Base-by-base conservation (phyloP, 2,329 filamentous ascomycete genomes). In the Epicoccum nigrum region DNA sequence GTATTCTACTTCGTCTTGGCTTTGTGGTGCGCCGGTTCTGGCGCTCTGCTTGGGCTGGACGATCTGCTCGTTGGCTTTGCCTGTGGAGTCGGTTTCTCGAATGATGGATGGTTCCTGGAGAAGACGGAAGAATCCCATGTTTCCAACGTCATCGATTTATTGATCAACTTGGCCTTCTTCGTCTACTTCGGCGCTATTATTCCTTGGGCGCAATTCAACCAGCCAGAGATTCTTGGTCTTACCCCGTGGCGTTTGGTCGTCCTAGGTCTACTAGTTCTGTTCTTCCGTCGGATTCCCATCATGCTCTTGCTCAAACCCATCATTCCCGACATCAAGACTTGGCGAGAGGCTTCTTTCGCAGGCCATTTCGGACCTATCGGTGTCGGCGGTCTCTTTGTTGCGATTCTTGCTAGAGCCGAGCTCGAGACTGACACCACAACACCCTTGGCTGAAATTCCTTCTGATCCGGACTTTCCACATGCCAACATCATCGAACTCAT, bases 111-210 rank as follows among this genome's bases (percentile, higher is more conserved):
- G 94, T 99, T 99, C 67, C 89, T 90, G 13, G 90, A 97, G 69
- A 97, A 97, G 80, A 99, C 94, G 0, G 94, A 99, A 71, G 94
- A 99, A 74, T 93, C 94, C 0, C 94, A 97, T 72, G 94, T 99
- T 8, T 97, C 93, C 73, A 97, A 99, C 84, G 94, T 99, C 71
- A 99, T 99, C 68, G 94, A 99, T 79, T 76, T 99, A 72, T 79
- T 99, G 55, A 86, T 99, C 78, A 99, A 99, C 75, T 83, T 99
- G 85, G 84, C 93, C 2, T 99, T 97, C 75, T 99, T 99, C 73
- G 94, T 99, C 63, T 99, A 94, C 72, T 89, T 99, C 59, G 94
- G 94, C 45, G 91, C 94, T 45, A 97, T 99, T 72, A 94, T 99
- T 55, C 94, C 94, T 1, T 99, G 94, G 94, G 85, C 88, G 64